Evolutionary conservation across 805 yeast genomes (phyloP), one percentile per base, ranked within the genome.

Genomic region (Ogataea siamensis): DNA sequence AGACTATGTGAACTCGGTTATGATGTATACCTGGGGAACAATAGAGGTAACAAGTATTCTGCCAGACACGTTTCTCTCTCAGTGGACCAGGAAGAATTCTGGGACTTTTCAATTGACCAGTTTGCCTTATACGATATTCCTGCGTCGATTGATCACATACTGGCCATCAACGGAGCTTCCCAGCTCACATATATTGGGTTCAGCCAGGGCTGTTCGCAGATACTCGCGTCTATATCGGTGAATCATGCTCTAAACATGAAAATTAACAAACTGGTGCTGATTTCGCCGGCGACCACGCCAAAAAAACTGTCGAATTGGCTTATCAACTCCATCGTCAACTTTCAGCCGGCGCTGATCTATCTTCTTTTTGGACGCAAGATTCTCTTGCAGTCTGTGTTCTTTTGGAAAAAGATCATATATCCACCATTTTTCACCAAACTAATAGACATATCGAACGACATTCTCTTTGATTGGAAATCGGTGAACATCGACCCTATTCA

Each of bases 11-110:
- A 88, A 41, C 58, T 78, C 32, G 97, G 97, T 1, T 91, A 78
- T 60, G 99, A 91, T 56, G 97, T 91, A 5, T 91, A 95, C 91
- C 67, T 91, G 46, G 98, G 98, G 1, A 87, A 87, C 60, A 87
- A 87, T 55, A 71, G 96, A 41, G 96, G 96, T 8, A 93, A 91
- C 64, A 93, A 91, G 64, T 91, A 91, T 64, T 83, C 94, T 3
- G 80, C 82, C 43, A 88, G 88, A 51, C 96, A 91, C 60, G 42
- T 71, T 11, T 45, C 56, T n/a, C 56, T 65, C 30, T 65, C 70
- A 10, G 47, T 47, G 39, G 58, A 47, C 54, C 68, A 63, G 2
- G 56, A 60, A 4, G 65, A 68, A 42, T 93, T 87, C 60, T 91
- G 99, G 99, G 78, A 89, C 63, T 93, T 89, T 55, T 81, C 93